Evolutionary conservation across 768 basidiomycete genomes (phyloP), one percentile per base, ranked within the genome.

Genomic region (Boletus sp.): DNA sequence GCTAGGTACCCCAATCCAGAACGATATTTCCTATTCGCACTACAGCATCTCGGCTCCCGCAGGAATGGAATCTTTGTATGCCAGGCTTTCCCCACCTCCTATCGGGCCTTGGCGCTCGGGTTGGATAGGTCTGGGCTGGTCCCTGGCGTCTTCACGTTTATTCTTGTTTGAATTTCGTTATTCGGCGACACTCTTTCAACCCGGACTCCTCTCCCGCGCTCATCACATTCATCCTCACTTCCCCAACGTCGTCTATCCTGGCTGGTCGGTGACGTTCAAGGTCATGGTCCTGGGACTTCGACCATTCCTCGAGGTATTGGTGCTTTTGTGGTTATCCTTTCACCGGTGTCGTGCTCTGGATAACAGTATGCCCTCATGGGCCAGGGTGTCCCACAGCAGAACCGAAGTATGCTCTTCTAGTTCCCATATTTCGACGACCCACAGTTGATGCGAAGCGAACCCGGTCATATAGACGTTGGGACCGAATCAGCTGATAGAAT

Each of bases 91-190:
- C 40, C n/a, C 23, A 44, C 27, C 23, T 29, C 48, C 51, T n/a
- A 46, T 49, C 27, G 27, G 33, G 25, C 38, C 33, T 30, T 57
- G 47, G 54, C 2, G 10, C 23, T 3, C 30, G 38, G 14, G 45
- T 48, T 39, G n/a, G 55, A 45, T 21, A 43, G 51, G 50, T 37
- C 42, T 50, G 61, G 61, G 63, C 66, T 54, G 61, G 58, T 48
- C 51, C 58, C 42, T 47, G 27, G 6, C 46, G 32, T 37, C 17
- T 57, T 45, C 34, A 2, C 51, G 34, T 27, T 14, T 42, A 39
- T 47, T 37, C 34, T 25, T 19, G 29, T 43, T 25, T 25, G 25
- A 25, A 25, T 25, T 50, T 45, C 33, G 15, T 44, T 46, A 37
- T 32, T 23, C 11, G 34, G 25, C 50, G 46, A 25, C 29, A 15